phyloP scores from a whole-genome alignment of 2,329 filamentous ascomycete species.

The Penicillium sp. region DNA sequence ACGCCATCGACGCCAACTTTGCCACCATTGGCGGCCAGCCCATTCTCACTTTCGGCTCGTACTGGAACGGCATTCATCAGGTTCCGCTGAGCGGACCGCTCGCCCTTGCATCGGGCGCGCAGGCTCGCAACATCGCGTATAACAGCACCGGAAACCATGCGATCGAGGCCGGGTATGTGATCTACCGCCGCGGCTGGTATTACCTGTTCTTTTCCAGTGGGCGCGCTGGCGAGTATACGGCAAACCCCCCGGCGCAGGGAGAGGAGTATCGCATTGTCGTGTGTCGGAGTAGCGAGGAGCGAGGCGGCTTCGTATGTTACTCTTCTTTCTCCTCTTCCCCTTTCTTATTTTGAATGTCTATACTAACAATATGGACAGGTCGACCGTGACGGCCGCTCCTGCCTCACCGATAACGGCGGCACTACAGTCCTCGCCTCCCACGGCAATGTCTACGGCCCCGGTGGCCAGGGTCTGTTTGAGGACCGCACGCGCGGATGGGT shows the following conservation, averaged over 20 bases:
- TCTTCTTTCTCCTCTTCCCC: background rate
- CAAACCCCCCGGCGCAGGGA: constrained; percentile 56
- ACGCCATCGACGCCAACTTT: constrained; percentile 54
- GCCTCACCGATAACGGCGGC: constrained; percentile 60
- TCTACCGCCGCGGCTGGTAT: constrained; percentile 61
- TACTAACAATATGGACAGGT: constrained; percentile 31
- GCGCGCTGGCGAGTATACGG: constrained; percentile 63
- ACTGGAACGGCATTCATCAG: constrained; percentile 70
- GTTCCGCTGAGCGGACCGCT: constrained; percentile 51
- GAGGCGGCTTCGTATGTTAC: background rate
- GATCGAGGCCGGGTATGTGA: constrained; percentile 63
- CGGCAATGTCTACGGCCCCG: constrained; percentile 66
- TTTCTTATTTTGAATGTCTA: background rate
- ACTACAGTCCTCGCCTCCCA: constrained; percentile 65
- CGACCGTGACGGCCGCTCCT: constrained; percentile 60
- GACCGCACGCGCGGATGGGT: constrained; percentile 54
- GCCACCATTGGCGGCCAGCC: constrained; percentile 49
- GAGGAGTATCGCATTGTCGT: constrained; percentile 69
- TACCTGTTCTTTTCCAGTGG: constrained; percentile 68
- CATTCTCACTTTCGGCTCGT: constrained; percentile 69
- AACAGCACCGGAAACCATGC: constrained; percentile 58
- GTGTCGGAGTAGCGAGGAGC: constrained; percentile 60
- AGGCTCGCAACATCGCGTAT: constrained; percentile 58
- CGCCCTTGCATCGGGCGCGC: constrained; percentile 33
- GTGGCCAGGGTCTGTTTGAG: constrained; percentile 57